Evolutionary conservation across 2,329 filamentous ascomycete species (phyloP).

Genomic region (Colletotrichum lupini): DNA sequence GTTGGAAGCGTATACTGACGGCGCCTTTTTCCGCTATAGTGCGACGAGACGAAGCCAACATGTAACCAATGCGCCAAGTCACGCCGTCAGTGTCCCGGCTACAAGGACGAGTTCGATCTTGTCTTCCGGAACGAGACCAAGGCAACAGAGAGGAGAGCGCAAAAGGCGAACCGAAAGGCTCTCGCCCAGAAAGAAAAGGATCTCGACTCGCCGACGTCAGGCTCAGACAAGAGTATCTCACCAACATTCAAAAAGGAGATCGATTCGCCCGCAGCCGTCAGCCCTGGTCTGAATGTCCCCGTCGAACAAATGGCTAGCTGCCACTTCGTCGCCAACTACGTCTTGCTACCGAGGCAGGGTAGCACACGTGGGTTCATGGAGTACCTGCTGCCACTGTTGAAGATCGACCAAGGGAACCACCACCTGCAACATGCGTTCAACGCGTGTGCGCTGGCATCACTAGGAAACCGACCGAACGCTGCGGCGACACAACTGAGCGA

Average conservation of each 20-base stretch:
- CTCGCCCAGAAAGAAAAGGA: conserved; percentile 49
- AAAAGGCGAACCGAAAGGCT: conserved; percentile 64
- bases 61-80: conserved; percentile 75
- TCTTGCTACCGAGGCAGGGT: conserved; percentile 64
- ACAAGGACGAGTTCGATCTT: conserved; percentile 78
- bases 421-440: conserved; percentile 68
- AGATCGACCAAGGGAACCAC: conserved; percentile 52
- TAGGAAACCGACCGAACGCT: conserved; percentile 61
- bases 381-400: conserved; percentile 67
- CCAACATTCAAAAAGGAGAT: conserved; percentile 39
- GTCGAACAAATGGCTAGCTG: conserved; percentile 67
- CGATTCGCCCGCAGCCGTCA: conserved; percentile 38
- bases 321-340: conserved; percentile 71
- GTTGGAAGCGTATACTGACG: conserved; percentile 31
- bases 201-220: conserved; percentile 38
- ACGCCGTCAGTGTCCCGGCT: conserved; percentile 72
- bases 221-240: conserved; percentile 35
- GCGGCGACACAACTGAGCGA: conserved; percentile 47
- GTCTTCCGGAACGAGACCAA: conserved; percentile 80
- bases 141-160: conserved; percentile 72
- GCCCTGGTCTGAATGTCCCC: conserved; percentile 55
- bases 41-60: conserved; percentile 74
- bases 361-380: conserved; percentile 67
- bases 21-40: conserved; percentile 53
- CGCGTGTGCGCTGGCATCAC: conserved; percentile 67